Percentiles rank a stretch among this genome's conserved stretches.
These are phyloP conservation scores for Debaryomycetaceae sp. DNA, from an alignment of 1,139 yeast genomes.

Conservation along the genomic window DNA sequence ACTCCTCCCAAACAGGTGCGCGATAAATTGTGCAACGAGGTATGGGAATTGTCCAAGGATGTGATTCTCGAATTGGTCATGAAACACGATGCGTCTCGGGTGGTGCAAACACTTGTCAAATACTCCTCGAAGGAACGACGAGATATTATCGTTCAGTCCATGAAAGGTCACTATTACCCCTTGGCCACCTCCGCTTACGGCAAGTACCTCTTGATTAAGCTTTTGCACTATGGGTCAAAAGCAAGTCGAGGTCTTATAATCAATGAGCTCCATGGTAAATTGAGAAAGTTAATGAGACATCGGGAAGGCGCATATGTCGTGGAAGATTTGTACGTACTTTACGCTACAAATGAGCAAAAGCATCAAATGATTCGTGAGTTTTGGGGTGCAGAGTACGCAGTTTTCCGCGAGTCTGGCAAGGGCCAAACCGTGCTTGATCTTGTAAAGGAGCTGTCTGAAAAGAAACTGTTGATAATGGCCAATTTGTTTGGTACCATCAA, in stretches of 20 bases:
- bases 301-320: constrained; percentile 98
- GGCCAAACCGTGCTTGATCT: constrained; percentile 57
- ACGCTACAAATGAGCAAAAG: constrained; percentile 75
- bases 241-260: constrained; percentile 66
- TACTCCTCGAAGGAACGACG: constrained; percentile 76
- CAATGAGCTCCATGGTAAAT: constrained; percentile 80
- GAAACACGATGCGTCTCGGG: constrained; percentile 95
- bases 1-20: constrained; percentile 72
- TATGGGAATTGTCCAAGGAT: constrained; percentile 75
- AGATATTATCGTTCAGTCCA: constrained; percentile 52
- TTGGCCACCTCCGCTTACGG: constrained; percentile 92
- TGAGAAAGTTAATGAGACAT: constrained; percentile 89
- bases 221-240: constrained; percentile 85
- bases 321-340: constrained; percentile 83
- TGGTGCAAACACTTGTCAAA: constrained; percentile 87
- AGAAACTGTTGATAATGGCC: constrained; percentile 63
- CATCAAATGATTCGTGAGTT: constrained; percentile 89
- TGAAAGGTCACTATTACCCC: constrained; percentile 69
- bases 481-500: constrained; percentile 77
- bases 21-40: constrained; percentile 69
- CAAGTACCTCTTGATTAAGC: constrained; percentile 77
- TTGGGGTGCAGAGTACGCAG: constrained; percentile 95
- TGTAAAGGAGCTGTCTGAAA: constrained; percentile 64
- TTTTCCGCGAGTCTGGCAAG: constrained; percentile 69
- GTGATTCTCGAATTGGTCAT: constrained; percentile 74